These are phyloP conservation scores for Lachnellula occidentalis DNA, from an alignment of 2,329 filamentous ascomycete genomes.

Conservation along the genomic window DNA sequence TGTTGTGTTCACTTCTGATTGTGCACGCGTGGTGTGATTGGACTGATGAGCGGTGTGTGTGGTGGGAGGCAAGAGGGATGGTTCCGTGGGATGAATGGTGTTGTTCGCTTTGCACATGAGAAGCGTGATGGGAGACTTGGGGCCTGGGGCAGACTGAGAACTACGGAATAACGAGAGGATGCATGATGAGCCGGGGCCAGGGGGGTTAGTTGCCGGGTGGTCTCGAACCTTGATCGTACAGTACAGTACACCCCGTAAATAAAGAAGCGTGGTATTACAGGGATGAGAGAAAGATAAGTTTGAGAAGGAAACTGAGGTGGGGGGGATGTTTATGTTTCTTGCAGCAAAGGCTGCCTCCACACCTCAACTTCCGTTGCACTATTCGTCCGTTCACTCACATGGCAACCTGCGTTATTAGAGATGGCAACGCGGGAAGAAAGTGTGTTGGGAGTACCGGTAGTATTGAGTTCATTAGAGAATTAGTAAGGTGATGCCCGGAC, in stretches of 20 bases:
- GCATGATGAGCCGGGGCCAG: background rate
- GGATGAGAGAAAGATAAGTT: background rate
- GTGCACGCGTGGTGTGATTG: conserved; percentile 9
- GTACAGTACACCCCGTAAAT: too few species aligned
- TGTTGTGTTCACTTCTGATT: background rate
- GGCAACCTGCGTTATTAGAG: conserved; percentile 3
- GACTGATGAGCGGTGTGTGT: conserved; percentile 19
- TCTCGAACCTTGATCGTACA: background rate
- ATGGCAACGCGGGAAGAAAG: background rate
- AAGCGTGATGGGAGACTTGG: background rate
- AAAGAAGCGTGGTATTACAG: background rate
- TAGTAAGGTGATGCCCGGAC: conserved; percentile 2
- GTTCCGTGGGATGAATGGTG: conserved; percentile 10
- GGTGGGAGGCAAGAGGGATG: conserved; percentile 8
- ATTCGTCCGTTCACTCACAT: conserved; percentile 2
- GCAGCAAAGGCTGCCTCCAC: background rate
- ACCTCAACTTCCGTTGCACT: background rate
- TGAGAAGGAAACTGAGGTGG: background rate
- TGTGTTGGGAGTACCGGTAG: conserved; percentile 10
- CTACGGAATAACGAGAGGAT: background rate
- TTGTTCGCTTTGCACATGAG: background rate
- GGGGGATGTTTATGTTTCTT: background rate
- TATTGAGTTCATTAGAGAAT: conserved; percentile 12
- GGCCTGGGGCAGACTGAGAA: too few species aligned
- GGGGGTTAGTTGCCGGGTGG: background rate